A percentile compares a stretch with the other conserved stretches of the same genome.
Conservation (phyloP, 1,139 yeast genomes). For the Hansenula sp. region DNA sequence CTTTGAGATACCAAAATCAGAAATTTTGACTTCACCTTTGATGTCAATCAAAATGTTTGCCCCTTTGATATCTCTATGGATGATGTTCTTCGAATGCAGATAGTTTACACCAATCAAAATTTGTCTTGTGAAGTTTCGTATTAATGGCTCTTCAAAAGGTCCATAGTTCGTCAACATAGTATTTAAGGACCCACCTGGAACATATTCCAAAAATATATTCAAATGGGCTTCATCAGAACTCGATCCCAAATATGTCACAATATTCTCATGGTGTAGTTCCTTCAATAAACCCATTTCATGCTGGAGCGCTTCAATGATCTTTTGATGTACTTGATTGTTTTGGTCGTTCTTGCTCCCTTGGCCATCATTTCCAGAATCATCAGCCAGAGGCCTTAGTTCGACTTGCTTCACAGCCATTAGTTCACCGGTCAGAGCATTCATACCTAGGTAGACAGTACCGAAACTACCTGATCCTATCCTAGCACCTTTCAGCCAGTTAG, state of each 20-base stretch:
- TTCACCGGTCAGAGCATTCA: slow-evolving; percentile 91
- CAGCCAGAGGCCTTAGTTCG: slow-evolving; percentile 37
- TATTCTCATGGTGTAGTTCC: slow-evolving; percentile 85
- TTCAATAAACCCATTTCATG: slow-evolving; percentile 79
- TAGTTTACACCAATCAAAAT: slow-evolving; percentile 79
- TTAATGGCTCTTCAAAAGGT: slow-evolving; percentile 87
- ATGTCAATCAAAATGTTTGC: slow-evolving; percentile 89
- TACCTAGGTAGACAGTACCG: slow-evolving; percentile 89
- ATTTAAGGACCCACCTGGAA: slow-evolving; percentile 95
- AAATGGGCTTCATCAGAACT: slow-evolving; percentile 65
- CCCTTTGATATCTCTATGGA: slow-evolving; percentile 91
- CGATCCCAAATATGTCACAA: slow-evolving; percentile 87
- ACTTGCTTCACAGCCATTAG: slow-evolving; percentile 97
- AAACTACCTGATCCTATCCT: slow-evolving; percentile 93
- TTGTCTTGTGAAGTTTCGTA: slow-evolving; percentile 79
- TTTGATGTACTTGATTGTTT: slow-evolving; percentile 36
- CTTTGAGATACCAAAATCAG: slow-evolving; percentile 92
- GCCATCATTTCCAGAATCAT: slow-evolving; percentile 10
- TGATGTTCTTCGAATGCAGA: slow-evolving; percentile 76
- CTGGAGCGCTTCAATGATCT: slow-evolving; percentile 79
- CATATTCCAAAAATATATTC: slow-evolving; percentile 88
- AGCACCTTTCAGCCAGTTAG: slow-evolving; percentile 82
- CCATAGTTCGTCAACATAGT: slow-evolving; percentile 84
- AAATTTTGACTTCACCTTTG: slow-evolving; percentile 86
- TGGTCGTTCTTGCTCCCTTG: slow-evolving; percentile 16